phyloP scores from a whole-genome alignment of 176 grass and related monocot genomes.

The Oryza punctata region DNA sequence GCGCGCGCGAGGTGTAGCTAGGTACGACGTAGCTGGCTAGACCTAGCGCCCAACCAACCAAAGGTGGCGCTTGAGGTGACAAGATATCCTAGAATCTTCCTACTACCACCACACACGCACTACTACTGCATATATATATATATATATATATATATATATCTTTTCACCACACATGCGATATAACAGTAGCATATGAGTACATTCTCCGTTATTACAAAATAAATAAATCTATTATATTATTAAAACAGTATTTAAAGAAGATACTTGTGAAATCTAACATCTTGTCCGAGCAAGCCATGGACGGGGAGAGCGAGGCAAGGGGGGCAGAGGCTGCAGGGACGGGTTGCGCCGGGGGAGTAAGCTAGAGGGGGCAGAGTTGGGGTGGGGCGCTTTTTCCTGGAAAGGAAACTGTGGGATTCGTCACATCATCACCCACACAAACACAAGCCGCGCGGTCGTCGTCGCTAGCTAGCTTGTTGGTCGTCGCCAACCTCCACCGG shows the following conservation, averaged over 20 bases:
- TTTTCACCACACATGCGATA: constrained; percentile 41
- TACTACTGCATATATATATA: too few relatives aligned
- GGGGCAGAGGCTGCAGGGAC: background rate
- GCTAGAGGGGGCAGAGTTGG: constrained; percentile 19
- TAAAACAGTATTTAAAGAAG: too few relatives aligned
- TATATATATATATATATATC: too few relatives aligned
- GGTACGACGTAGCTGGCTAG: constrained; percentile 2
- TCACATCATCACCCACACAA: constrained; percentile 63
- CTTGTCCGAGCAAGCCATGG: too few relatives aligned
- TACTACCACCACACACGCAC: background rate
- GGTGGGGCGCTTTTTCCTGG: constrained; percentile 57
- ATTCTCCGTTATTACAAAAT: too few relatives aligned
- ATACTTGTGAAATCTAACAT: too few relatives aligned
- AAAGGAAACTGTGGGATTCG: constrained; percentile 90
- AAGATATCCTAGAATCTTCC: constrained; percentile 72
- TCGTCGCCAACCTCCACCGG: constrained; percentile 51
- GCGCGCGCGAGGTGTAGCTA: background rate
- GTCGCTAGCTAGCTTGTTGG: background rate
- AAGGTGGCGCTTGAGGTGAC: constrained; percentile 54
- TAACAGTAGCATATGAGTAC: too few relatives aligned
- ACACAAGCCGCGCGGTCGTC: too few relatives aligned
- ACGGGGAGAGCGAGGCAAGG: background rate
- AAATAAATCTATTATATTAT: too few relatives aligned
- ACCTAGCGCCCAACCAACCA: constrained; percentile 29
- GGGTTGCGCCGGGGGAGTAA: constrained; percentile 52